These are phyloP conservation scores for Diaporthe sp. DNA, from an alignment of 2,329 filamentous ascomycete species.

Conservation along the genomic window DNA sequence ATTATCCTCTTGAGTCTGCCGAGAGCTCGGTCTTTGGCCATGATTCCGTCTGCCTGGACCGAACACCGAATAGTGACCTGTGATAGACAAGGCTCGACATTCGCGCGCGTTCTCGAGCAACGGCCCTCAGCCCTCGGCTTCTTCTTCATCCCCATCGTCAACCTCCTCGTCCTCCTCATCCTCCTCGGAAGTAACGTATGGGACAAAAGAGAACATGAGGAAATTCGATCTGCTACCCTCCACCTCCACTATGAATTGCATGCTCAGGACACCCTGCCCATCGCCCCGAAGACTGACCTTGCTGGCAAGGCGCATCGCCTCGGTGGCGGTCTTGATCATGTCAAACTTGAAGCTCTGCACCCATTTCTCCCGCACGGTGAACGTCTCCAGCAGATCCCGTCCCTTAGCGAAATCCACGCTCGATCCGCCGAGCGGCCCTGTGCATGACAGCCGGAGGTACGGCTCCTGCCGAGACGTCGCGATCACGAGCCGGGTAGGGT, in stretches of 20 bases:
- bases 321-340: constrained; percentile 85
- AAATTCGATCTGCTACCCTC: constrained; percentile 80
- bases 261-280: constrained; percentile 87
- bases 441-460: constrained; percentile 80
- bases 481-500: constrained; percentile 80
- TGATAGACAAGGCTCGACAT: constrained; percentile 16
- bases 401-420: constrained; percentile 77
- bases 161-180: constrained; percentile 60
- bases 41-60: neutral
- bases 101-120: constrained; percentile 18
- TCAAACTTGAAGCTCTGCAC: constrained; percentile 87
- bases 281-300: constrained; percentile 95
- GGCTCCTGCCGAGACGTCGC: constrained; percentile 74
- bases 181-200: constrained; percentile 75
- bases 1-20: neutral
- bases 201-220: constrained; percentile 87
- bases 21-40: neutral
- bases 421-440: constrained; percentile 71
- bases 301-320: constrained; percentile 92
- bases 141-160: constrained; percentile 52
- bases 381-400: constrained; percentile 80
- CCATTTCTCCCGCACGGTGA: constrained; percentile 72
- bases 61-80: neutral
- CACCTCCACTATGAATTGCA: constrained; percentile 96
- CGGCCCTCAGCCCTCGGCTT: constrained; percentile 45